A percentile compares a stretch with the other conserved stretches of the same genome.
Evolutionary conservation across 176 grass and related monocot genomes (phyloP).

Genomic region (Musa acuminata): DNA sequence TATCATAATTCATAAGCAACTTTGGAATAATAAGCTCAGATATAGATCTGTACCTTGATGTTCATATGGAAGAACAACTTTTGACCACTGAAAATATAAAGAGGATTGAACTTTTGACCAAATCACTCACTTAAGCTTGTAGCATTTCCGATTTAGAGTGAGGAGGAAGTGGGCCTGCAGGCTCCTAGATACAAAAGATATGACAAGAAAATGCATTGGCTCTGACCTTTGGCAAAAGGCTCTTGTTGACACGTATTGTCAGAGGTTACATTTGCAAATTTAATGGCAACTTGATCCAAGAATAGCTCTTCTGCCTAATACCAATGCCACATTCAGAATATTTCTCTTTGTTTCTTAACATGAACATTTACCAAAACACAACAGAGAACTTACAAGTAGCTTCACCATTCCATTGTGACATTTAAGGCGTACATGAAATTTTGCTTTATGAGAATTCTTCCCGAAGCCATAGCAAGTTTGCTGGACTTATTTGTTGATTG

Average conservation of each 20-base stretch:
- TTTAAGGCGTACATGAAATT: constrained; percentile 59
- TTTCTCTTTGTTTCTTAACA: neutral
- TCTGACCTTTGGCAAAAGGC: constrained; percentile 75
- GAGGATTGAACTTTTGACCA: constrained; percentile 76
- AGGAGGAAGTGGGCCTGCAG: neutral
- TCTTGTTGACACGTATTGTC: constrained; percentile 39
- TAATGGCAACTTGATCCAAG: constrained; percentile 41
- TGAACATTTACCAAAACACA: neutral
- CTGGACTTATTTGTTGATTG: constrained; percentile 31
- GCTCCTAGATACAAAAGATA: neutral
- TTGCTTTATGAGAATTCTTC: constrained; percentile 55
- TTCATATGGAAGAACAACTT: constrained; percentile 88
- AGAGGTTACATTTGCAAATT: constrained; percentile 46
- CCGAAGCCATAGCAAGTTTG: constrained; percentile 41
- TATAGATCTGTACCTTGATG: constrained; percentile 53
- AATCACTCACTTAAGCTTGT: neutral
- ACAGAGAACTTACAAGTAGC: constrained; percentile 47
- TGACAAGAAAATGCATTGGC: neutral
- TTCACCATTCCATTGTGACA: constrained; percentile 80
- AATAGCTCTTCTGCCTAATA: constrained; percentile 57
- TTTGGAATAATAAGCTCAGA: neutral
- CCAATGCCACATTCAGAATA: neutral
- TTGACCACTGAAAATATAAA: constrained; percentile 66
- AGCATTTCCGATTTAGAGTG: neutral
- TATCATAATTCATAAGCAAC: too few species aligned